Base-by-base conservation (phyloP, 768 basidiomycete genomes). In the Psilocybe cubensis region DNA sequence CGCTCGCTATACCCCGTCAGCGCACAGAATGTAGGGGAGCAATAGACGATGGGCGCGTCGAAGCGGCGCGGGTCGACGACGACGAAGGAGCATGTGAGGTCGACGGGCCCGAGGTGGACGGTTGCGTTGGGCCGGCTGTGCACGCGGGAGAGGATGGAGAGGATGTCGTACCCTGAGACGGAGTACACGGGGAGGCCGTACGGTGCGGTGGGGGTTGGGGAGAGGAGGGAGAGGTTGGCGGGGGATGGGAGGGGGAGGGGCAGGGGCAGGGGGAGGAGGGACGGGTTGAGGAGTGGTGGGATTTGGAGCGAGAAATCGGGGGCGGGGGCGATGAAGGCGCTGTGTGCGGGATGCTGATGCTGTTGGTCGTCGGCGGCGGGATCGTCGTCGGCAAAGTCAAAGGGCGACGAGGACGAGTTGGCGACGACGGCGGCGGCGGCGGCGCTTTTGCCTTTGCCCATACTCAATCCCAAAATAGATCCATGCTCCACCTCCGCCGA, bases 41-140 rank as follows among this genome's bases (percentile, higher is more conserved):
- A 94, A 65, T 97, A 98, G 4, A 98, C 87, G 69, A 98, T 89
- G 12, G 96, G 94, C 28, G 77, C 76, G 70, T 99, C 97, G 61
- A 84, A 83, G 54, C 90, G 77, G 4, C 90, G 83, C 21, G 88
- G 83, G 69, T 99, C 97, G 42, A 87, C 88, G 38, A 99, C 91
- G 64, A 92, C 82, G 72, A 98, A 99, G n/a, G 89, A 85, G 69
- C 93, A 96, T 5, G 90, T 89, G 58, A 94, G 77, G 72, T 99
- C 96, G 25, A 98, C 92, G 0, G 96, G 94, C 14, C 97, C 96
- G 17, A 98, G 82, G 9, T 79, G 73, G 41, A 98, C 82, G 56
- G 77, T 83, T 1, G 94, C 92, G 64, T 89, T 82, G 0, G 85
- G 85, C 5, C 96, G 83, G 14, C 78, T 82, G 5, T 83, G 87